Evolutionary conservation across 2,329 filamentous ascomycete species (phyloP), one percentile per base, ranked within the genome.

Genomic region (Trichoderma sp.): DNA sequence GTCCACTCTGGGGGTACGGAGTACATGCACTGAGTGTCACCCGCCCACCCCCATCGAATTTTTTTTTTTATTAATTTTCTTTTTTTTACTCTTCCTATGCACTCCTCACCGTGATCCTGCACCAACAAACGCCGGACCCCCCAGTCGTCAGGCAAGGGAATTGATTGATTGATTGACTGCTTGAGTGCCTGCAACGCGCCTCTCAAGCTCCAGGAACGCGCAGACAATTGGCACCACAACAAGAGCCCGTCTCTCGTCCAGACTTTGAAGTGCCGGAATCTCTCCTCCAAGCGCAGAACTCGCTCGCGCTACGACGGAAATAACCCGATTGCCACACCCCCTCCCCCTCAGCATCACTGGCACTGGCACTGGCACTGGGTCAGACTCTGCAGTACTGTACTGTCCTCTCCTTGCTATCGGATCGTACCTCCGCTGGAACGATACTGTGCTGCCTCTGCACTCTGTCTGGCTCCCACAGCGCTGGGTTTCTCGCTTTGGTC

Each of bases 311-410:
- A 81, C 79, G 71, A 80, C 80, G 80, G 80, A 83, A 83, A 83
- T 80, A 82, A 79, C 78, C 82, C 81, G 81, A 83, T 80, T 82
- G 65, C 76, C 76, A 77, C 77, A 77, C 77, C 27, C 79, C 79
- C 75, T 38, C 35, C 79, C 79, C 77, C 16, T 16, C 45, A 50
- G 45, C 45, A 18, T 77, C 72, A 65, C 71, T 69, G 50, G 66
- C 27, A 27, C 27, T n/a, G n/a, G n/a, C 16, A 45, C 12, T 14
- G 41, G 76, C 72, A 65, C 71, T 69, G 50, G 66, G 66, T 69
- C 66, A 59, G 50, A 69, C 50, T 41, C 41, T 38, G 5, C 35
- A 16, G 35, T 16, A 38, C 35, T 16, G 35, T 38, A 16, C 29
- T 29, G 5, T 29, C 4, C 35, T 41, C 12, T 41, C 31, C 27